Evolutionary conservation across 2,329 filamentous ascomycete species (phyloP).

Genomic region (Penicillium oxalicum): DNA sequence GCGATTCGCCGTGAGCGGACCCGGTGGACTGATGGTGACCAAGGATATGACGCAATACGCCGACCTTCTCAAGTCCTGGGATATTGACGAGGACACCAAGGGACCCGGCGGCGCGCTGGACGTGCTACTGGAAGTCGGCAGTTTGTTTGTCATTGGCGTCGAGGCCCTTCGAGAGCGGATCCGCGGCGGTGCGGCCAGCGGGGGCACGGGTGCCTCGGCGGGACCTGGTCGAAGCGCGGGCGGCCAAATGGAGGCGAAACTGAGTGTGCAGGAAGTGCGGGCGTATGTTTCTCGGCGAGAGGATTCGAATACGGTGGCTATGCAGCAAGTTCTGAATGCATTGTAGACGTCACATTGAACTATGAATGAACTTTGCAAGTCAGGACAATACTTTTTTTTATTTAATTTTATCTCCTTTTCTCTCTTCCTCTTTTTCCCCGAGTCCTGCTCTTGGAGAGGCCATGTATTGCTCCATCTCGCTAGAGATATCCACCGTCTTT

Average conservation of each 20-base stretch:
- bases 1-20: conserved; percentile 86
- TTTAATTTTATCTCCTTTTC: too few relatives aligned
- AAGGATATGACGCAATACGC: conserved; percentile 95
- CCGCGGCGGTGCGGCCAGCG: conserved; percentile 50
- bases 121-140: conserved; percentile 86
- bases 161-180: conserved; percentile 69
- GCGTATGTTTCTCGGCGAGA: conserved; percentile 80
- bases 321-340: conserved; percentile 73
- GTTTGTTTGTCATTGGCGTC: conserved; percentile 86
- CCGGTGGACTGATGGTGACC: conserved; percentile 87
- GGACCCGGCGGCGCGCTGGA: conserved; percentile 59
- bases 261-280: conserved; percentile 53
- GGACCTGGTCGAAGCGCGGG: conserved; percentile 28
- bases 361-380: too few relatives aligned
- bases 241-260: conserved; percentile 43
- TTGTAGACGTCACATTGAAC: conserved; percentile 37
- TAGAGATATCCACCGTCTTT: too few relatives aligned
- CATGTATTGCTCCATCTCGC: too few relatives aligned
- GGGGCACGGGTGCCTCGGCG: conserved; percentile 41
- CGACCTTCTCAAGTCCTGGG: conserved; percentile 77
- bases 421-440: too few relatives aligned
- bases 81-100: conserved; percentile 58
- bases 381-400: too few relatives aligned
- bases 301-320: conserved; percentile 71
- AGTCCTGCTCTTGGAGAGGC: too few relatives aligned